phyloP scores from a whole-genome alignment of 768 basidiomycete species.

The Hebeloma cylindrosporum region DNA sequence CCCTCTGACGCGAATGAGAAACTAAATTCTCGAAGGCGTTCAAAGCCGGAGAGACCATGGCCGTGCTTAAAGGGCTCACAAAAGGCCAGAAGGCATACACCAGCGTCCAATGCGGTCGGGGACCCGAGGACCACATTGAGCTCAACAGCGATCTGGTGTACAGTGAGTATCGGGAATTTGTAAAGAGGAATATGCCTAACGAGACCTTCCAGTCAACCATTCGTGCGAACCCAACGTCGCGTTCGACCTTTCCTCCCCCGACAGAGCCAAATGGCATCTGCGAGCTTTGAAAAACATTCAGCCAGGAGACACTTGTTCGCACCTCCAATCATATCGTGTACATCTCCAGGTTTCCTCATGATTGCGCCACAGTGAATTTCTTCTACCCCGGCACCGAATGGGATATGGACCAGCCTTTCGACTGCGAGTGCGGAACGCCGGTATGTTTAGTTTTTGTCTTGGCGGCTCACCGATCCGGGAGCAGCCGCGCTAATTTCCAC shows the following conservation, averaged over 20 bases:
- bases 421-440: constrained; percentile 47
- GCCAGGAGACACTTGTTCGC: constrained; percentile 36
- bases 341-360: background rate
- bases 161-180: constrained; percentile 33
- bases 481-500: background rate
- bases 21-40: constrained; percentile 31
- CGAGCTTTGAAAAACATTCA: constrained; percentile 42
- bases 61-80: constrained; percentile 31
- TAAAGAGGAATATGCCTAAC: background rate
- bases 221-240: constrained; percentile 61
- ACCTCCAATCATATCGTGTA: background rate
- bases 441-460: constrained; percentile 26
- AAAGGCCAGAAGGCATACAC: constrained; percentile 44
- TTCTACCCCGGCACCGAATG: constrained; percentile 73
- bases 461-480: background rate
- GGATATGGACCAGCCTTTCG: constrained; percentile 65
- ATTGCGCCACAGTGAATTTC: constrained; percentile 41
- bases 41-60: constrained; percentile 37
- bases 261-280: constrained; percentile 48
- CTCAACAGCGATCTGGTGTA: constrained; percentile 62
- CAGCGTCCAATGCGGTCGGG: constrained; percentile 51
- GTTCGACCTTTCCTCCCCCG: constrained; percentile 48
- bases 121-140: constrained; percentile 48
- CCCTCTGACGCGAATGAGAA: background rate
- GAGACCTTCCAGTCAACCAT: constrained; percentile 47